These are phyloP conservation scores for Cerrena zonata DNA, from an alignment of 1,284 basidiomycete genomes.

Conservation along the genomic window DNA sequence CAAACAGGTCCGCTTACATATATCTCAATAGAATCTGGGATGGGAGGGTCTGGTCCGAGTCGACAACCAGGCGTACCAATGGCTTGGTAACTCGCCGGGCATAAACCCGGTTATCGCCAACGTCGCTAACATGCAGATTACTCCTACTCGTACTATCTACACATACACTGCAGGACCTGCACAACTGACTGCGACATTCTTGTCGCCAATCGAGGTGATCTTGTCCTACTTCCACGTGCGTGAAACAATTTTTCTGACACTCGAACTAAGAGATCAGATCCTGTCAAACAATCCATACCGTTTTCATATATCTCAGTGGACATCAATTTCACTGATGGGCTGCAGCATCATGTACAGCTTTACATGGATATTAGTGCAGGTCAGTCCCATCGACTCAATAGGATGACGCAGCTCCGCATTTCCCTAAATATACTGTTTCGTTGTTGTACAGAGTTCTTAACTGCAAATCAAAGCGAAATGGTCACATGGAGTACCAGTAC, in stretches of 20 bases:
- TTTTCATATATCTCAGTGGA: slow-evolving; percentile 29
- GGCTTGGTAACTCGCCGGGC: slow-evolving; percentile 15
- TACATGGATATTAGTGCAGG: slow-evolving; percentile 33
- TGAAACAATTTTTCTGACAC: no score
- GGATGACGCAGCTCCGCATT: neutral
- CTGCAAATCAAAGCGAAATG: neutral
- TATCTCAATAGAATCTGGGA: neutral
- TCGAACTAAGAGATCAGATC: slow-evolving; percentile 27
- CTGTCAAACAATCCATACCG: slow-evolving; percentile 29
- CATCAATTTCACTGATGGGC: slow-evolving; percentile 26
- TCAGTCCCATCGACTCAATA: slow-evolving; percentile 3
- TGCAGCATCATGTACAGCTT: slow-evolving; percentile 26
- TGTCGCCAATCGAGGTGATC: slow-evolving; percentile 20
- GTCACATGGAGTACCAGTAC: neutral
- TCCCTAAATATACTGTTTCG: no score
- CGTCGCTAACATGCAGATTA: slow-evolving; percentile 12
- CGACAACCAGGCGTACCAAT: slow-evolving; percentile 17
- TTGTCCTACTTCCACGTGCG: no score
- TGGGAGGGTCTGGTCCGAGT: slow-evolving; percentile 19
- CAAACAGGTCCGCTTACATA: no score
- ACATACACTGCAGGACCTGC: slow-evolving; percentile 17
- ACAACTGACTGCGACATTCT: slow-evolving; percentile 16
- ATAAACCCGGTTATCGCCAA: slow-evolving; percentile 2
- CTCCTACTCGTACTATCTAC: slow-evolving; percentile 15
- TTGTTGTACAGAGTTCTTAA: slow-evolving; percentile 9